Conservation (phyloP, 2,329 filamentous ascomycete genomes). For the Ascochyta viciae-villosae region DNA sequence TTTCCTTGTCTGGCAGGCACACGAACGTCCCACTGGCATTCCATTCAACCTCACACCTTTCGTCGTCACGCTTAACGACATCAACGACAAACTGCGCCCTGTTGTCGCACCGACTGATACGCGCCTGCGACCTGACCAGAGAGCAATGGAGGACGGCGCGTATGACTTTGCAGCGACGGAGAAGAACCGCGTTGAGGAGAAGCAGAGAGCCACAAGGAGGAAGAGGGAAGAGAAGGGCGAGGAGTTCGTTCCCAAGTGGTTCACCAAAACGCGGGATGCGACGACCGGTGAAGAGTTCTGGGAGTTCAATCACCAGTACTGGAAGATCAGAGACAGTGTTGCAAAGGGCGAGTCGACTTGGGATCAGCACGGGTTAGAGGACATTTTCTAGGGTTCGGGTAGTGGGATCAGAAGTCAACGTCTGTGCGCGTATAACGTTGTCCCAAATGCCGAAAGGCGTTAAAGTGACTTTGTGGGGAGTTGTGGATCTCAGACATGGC, state of each 20-base stretch:
- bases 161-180: constrained; percentile 93
- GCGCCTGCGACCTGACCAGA: constrained; percentile 88
- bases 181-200: constrained; percentile 94
- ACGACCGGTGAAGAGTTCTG: constrained; percentile 89
- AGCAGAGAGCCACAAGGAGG: constrained; percentile 78
- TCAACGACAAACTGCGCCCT: constrained; percentile 79
- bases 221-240: constrained; percentile 78
- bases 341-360: constrained; percentile 68
- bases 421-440: too few relatives aligned
- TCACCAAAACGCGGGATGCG: constrained; percentile 73
- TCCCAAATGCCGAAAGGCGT: background rate
- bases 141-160: constrained; percentile 98
- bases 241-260: constrained; percentile 87
- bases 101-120: constrained; percentile 92
- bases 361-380: constrained; percentile 70
- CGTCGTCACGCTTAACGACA: constrained; percentile 89
- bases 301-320: constrained; percentile 89
- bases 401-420: too few relatives aligned
- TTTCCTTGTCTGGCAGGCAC: constrained; percentile 91
- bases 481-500: background rate
- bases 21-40: constrained; percentile 79
- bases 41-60: constrained; percentile 98
- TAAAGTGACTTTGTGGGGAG: background rate
- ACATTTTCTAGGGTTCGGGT: constrained; percentile 65
- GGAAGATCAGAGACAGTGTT: constrained; percentile 74